A percentile compares a stretch with the other conserved stretches of the same genome.
These are phyloP conservation scores for Bipolaris victoriae DNA, from an alignment of 2,329 filamentous ascomycete species.

Conservation along the genomic window DNA sequence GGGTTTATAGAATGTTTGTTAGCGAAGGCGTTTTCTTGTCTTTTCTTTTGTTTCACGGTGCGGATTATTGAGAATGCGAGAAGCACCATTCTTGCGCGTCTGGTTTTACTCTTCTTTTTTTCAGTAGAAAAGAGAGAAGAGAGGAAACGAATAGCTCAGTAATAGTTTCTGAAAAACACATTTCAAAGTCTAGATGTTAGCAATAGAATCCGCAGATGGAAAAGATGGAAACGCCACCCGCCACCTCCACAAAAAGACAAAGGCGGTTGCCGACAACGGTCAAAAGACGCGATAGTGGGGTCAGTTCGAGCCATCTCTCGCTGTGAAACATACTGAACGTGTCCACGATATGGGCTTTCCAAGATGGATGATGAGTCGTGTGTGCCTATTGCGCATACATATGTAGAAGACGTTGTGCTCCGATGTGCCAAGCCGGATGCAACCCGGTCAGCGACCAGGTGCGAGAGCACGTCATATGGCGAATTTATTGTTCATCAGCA, in stretches of 20 bases:
- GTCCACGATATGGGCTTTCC: not conserved
- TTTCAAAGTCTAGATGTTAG: not conserved
- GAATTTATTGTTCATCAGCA: not conserved
- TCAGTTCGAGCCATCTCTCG: not conserved
- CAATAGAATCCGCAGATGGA: not conserved
- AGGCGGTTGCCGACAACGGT: not conserved
- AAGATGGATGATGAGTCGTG: not conserved
- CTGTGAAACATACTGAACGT: not conserved
- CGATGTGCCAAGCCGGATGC: not conserved
- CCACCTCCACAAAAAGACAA: not conserved
- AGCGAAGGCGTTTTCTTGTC: not conserved
- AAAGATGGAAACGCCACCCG: not conserved
- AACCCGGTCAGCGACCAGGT: not conserved
- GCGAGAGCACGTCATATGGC: slow-evolving; percentile 10
- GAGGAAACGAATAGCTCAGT: not conserved
- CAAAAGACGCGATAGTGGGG: not conserved
- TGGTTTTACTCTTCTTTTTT: not conserved
- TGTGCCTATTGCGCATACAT: not conserved
- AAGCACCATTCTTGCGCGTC: not conserved
- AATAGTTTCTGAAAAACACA: not conserved
- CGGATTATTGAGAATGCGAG: not conserved
- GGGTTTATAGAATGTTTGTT: not conserved
- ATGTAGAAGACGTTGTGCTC: not conserved
- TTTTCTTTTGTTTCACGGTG: not conserved
- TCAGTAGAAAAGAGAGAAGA: not conserved